These are phyloP conservation scores for Euphrasia confusa DNA, from an alignment of 257 asterid species.

Conservation along the genomic window DNA sequence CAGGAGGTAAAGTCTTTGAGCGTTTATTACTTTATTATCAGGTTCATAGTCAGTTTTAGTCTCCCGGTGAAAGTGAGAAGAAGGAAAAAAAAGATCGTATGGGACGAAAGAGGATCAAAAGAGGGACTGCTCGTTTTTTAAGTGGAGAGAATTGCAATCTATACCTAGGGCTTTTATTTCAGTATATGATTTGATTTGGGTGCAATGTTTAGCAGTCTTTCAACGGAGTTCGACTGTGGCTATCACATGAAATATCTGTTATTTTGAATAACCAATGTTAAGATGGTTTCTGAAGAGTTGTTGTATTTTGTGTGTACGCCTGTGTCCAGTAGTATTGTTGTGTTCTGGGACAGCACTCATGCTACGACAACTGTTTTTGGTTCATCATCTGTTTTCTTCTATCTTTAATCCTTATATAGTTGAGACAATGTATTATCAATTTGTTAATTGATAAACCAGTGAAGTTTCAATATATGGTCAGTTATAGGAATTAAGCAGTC, in stretches of 20 bases:
- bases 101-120: background rate
- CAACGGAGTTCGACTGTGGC: constrained; percentile 3
- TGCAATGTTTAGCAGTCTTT: background rate
- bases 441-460: too few relatives aligned
- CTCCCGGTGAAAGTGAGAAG: constrained; percentile 50
- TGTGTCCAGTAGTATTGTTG: too few relatives aligned
- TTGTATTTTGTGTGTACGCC: background rate
- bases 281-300: background rate
- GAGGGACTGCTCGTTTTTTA: background rate
- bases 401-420: background rate
- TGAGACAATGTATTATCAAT: too few relatives aligned
- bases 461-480: too few relatives aligned
- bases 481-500: too few relatives aligned
- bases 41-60: constrained; percentile 48
- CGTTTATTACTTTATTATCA: too few relatives aligned
- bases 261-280: background rate
- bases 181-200: constrained; percentile 2
- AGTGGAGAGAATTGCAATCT: background rate
- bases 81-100: background rate
- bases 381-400: background rate
- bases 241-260: background rate
- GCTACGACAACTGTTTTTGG: background rate
- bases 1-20: constrained; percentile 57
- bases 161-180: background rate
- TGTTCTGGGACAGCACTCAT: background rate